Conservation (phyloP, 2,329 filamentous ascomycete genomes). For the Cordyceps cicadae region DNA sequence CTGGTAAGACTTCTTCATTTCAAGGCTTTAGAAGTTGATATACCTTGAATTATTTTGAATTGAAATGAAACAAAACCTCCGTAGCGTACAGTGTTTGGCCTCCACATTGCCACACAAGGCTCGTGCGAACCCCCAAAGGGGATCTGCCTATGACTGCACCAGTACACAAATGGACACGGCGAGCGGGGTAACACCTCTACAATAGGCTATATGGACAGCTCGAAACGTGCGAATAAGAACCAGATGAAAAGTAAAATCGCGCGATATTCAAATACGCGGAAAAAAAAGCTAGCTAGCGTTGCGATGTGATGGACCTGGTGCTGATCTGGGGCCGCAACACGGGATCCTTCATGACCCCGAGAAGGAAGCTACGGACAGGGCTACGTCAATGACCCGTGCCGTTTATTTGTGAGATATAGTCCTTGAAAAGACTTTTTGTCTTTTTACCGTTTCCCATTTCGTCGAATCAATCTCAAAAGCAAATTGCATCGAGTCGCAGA, state of each 20-base stretch:
- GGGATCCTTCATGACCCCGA: slow-evolving; percentile 3
- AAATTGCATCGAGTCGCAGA: no score
- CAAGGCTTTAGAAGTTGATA: not conserved
- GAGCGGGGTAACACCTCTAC: slow-evolving; percentile 1
- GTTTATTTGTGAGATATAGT: not conserved
- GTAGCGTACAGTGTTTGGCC: not conserved
- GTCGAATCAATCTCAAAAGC: not conserved
- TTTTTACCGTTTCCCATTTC: not conserved
- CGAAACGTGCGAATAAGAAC: not conserved
- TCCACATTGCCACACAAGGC: not conserved
- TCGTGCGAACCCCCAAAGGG: not conserved
- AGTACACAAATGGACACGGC: not conserved
- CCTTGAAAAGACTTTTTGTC: not conserved
- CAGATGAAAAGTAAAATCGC: not conserved
- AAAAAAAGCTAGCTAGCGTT: not conserved
- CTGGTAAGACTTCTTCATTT: no score
- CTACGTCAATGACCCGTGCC: not conserved
- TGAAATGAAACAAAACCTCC: no score
- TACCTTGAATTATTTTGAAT: no score
- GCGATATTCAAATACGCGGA: not conserved
- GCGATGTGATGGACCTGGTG: not conserved
- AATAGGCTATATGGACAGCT: not conserved
- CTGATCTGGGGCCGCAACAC: not conserved
- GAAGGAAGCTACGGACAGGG: not conserved
- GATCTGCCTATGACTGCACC: not conserved